Evolutionary conservation across 805 yeast genomes (phyloP), one percentile per base, ranked within the genome.

Genomic region (Priceomyces haplophilus): DNA sequence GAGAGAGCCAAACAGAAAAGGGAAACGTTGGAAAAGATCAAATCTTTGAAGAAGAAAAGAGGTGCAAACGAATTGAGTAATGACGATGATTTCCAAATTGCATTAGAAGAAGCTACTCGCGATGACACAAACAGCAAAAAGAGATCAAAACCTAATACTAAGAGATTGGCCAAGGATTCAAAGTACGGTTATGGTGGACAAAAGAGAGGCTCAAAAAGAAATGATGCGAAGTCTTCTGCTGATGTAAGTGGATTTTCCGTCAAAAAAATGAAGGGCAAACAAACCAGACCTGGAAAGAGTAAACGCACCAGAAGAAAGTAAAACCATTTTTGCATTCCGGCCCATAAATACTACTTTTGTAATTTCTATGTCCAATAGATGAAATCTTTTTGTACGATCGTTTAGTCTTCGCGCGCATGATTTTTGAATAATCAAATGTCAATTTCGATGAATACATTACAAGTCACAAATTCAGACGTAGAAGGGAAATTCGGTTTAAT

Each of bases 1-100:
- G 88, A 86, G 56, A 85, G 98, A 70, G 95, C 88, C 62, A 83
- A 86, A 72, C 93, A 89, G 56, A 91, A 91, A 83, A 81, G 79
- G 60, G 96, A 88, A 18, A 82, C 96, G 16, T 67, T 91, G 52
- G 96, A 90, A 18, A 86, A 85, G 72, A 88, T 91, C 65, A 90
- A 89, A 67, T 76, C 86, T n/a, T 77, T 93, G 58, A 88, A 88
- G 77, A 83, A 85, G 62, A 90, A 88, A 80, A 82, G 96, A 70
- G 82, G 82, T 56, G 77, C 80, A 48, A 80, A 82, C 50, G 96
- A 85, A 52, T 78, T 87, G 47, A 69, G 73, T 37, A 73, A 75
- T 49, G 88, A 83, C 52, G 90, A 83, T 53, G 76, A 70, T 34
- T 90, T 91, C 65, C 88, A 86, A 60, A 85, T 91, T 55, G 97